A percentile compares a stretch with the other conserved stretches of the same genome.
These are phyloP conservation scores for Amniculicola lignicola DNA, from an alignment of 495 filamentous ascomycete species.

Conservation along the genomic window DNA sequence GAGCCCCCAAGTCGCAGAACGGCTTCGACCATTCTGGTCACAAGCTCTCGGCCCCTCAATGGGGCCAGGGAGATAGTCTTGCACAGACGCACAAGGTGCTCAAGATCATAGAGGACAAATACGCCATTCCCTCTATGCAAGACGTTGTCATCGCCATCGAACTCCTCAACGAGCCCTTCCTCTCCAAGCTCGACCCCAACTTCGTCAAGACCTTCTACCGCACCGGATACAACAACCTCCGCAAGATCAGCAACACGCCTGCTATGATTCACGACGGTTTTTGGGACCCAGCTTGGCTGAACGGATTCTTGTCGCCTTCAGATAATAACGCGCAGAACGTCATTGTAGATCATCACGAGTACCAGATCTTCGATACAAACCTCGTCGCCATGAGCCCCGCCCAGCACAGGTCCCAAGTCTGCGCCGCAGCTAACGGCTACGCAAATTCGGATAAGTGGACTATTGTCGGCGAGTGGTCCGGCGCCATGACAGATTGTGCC, in stretches of 20 bases:
- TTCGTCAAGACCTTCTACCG: conserved; percentile 59
- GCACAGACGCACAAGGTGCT: conserved; percentile 57
- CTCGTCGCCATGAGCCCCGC: conserved; percentile 36
- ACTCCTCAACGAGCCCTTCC: conserved; percentile 67
- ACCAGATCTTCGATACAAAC: conserved; percentile 47
- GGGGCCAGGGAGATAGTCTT: conserved; percentile 60
- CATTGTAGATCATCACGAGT: conserved; percentile 50
- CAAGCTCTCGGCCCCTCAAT: conserved; percentile 37
- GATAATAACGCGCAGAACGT: conserved; percentile 42
- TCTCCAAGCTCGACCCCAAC: conserved; percentile 50
- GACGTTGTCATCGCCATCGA: conserved; percentile 70
- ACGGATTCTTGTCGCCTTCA: conserved; percentile 43
- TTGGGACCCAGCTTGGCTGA: conserved; percentile 38
- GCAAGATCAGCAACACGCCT: conserved; percentile 49
- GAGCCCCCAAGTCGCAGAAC: conserved; percentile 43
- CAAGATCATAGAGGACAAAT: conserved; percentile 54
- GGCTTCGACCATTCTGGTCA: conserved; percentile 45
- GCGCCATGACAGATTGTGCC: conserved; percentile 71
- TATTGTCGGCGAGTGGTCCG: conserved; percentile 53
- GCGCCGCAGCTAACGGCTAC: conserved; percentile 41
- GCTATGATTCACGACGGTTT: conserved; percentile 71
- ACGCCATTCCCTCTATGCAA: conserved; percentile 49
- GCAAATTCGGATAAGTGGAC: conserved; percentile 45
- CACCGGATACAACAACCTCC: conserved; percentile 57
- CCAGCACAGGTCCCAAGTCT: conserved; percentile 46